A percentile compares a stretch with the other conserved stretches of the same genome.
These are phyloP conservation scores for Starmerella scarabaei DNA, from an alignment of 805 yeast species.

Conservation along the genomic window DNA sequence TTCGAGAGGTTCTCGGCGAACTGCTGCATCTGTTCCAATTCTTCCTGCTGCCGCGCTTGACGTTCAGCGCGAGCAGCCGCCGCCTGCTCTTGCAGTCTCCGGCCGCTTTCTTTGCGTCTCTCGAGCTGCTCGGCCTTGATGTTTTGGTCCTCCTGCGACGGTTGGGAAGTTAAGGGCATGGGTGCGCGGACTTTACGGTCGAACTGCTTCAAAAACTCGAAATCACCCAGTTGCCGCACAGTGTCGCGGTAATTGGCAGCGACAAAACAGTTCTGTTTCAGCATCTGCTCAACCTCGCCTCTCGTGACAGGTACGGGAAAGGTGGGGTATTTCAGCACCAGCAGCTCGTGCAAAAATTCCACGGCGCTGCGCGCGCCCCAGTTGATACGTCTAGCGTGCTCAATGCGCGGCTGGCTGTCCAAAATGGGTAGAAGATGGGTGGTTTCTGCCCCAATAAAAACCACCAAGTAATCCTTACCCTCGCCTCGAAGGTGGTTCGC, in stretches of 20 bases:
- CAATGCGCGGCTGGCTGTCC: slow-evolving; percentile 50
- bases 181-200: slow-evolving; percentile 79
- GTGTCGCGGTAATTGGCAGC: slow-evolving; percentile 58
- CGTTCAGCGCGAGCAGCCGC: slow-evolving; percentile 72
- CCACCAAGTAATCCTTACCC: slow-evolving; percentile 49
- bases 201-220: slow-evolving; percentile 50
- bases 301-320: slow-evolving; percentile 64
- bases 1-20: slow-evolving; percentile 64
- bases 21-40: slow-evolving; percentile 47
- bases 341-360: slow-evolving; percentile 46
- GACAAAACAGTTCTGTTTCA: slow-evolving; percentile 68
- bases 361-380: slow-evolving; percentile 80
- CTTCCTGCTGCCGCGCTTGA: slow-evolving; percentile 72
- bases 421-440: slow-evolving; percentile 80
- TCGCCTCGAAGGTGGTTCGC: slow-evolving; percentile 25
- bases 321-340: slow-evolving; percentile 77
- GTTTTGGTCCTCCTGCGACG: slow-evolving; percentile 49
- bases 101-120: slow-evolving; percentile 71
- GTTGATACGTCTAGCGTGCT: slow-evolving; percentile 65
- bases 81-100: slow-evolving; percentile 85
- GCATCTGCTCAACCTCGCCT: slow-evolving; percentile 51
- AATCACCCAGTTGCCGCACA: slow-evolving; percentile 40
- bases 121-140: slow-evolving; percentile 77
- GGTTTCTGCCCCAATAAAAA: slow-evolving; percentile 71
- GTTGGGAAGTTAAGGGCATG: slow-evolving; percentile 34